phyloP scores from a whole-genome alignment of 2,329 filamentous ascomycete species.

The Domatiomyces globalis region DNA sequence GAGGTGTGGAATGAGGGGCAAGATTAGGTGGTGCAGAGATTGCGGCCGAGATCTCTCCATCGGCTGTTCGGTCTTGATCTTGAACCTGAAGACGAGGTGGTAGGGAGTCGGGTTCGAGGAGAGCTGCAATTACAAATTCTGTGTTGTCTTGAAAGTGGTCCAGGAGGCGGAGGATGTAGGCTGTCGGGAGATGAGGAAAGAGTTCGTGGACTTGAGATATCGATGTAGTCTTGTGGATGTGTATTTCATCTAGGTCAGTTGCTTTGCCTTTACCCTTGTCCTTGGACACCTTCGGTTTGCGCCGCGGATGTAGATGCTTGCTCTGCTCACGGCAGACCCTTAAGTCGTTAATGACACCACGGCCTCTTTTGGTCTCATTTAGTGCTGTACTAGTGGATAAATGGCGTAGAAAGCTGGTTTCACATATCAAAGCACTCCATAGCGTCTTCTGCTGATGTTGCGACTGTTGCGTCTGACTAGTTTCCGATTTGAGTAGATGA shows the following conservation, averaged over 20 bases:
- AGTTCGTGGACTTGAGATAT: slow-evolving; percentile 86
- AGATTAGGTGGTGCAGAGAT: slow-evolving; percentile 28
- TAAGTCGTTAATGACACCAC: slow-evolving; percentile 28
- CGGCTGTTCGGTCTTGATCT: slow-evolving; percentile 48
- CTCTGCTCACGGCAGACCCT: slow-evolving; percentile 27
- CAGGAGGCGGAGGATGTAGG: slow-evolving; percentile 64
- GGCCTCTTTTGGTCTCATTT: slow-evolving; percentile 27
- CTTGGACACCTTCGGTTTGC: slow-evolving; percentile 15
- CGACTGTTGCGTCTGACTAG: slow-evolving; percentile 32
- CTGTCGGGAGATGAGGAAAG: slow-evolving; percentile 74
- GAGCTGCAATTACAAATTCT: slow-evolving; percentile 65
- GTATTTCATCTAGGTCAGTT: slow-evolving; percentile 37
- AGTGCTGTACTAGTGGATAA: slow-evolving; percentile 24
- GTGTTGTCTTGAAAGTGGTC: slow-evolving; percentile 65
- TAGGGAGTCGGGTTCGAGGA: slow-evolving; percentile 59
- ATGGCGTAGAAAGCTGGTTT: slow-evolving; percentile 53
- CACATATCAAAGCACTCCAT: slow-evolving; percentile 68
- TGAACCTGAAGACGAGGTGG: slow-evolving; percentile 46
- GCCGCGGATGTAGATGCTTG: slow-evolving; percentile 25
- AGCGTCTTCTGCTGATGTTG: slow-evolving; percentile 28
- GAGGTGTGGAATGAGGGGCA: slow-evolving; percentile 32
- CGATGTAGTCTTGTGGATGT: slow-evolving; percentile 69
- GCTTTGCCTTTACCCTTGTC: slow-evolving; percentile 31
- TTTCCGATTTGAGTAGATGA: slow-evolving; percentile 61
- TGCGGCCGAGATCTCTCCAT: slow-evolving; percentile 3